Base-by-base conservation (phyloP, 140 eudicot species). In the Erigeron philadelphicus region DNA sequence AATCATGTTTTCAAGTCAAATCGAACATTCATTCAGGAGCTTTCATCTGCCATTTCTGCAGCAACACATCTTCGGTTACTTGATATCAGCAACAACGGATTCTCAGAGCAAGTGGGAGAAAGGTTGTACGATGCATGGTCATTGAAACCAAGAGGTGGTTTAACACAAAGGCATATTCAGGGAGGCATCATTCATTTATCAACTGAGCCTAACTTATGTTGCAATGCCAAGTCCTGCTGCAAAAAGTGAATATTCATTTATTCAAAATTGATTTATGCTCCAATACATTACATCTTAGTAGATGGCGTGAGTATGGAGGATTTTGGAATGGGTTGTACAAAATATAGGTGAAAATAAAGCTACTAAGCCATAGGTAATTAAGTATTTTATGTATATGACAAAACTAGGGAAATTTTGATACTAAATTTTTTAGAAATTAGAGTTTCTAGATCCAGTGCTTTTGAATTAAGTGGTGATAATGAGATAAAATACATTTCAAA, bases 171-270 rank as follows among this genome's bases (percentile, higher is more conserved):
- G 60, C 98, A 88, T 74, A 61, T 86, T 3, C 66, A 79, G 23
- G 90, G 73, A 17, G 69, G 66, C 15, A 50, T 23, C 0, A 43
- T 92, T 69, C 98, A 88, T 77, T 80, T 88, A 1, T 86, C 91
- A 0, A 83, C 82, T 21, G 80, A 79, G 71, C 87, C 81, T 2
- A 70, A 66, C 10, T 65, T 44, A 55, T 88, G 98, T 53, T 86
- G 98, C 65, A 84, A 78, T 66, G 45, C 67, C 46, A 84, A 84
- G 72, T 74, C 92, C 45, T 92, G 98, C 79, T 92, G 98, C 77
- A 65, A 80, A 78, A 88, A 75, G 75, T 66, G 38, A 31, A 31
- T 31, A 31, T 31, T 31, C 5, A 31, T 31, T 2, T 31, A 31
- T 31, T 21, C 25, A 21, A 21, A 21, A 21, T 21, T 21, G 1